phyloP scores from a whole-genome alignment of 768 basidiomycete genomes.

The Hericium coralloides region DNA sequence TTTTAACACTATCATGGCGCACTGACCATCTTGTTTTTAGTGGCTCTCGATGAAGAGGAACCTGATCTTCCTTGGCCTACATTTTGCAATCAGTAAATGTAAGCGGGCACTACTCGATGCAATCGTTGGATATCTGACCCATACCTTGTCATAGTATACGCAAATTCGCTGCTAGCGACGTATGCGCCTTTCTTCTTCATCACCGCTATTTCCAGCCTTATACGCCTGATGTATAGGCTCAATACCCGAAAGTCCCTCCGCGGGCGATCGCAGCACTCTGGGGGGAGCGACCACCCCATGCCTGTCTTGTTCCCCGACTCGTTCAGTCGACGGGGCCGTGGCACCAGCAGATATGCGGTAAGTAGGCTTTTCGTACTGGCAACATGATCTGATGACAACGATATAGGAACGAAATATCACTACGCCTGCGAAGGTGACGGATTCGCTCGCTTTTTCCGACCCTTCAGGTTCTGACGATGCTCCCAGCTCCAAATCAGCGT shows the following conservation, averaged over 20 bases:
- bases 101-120: too few relatives aligned
- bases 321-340: not conserved
- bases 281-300: slow-evolving; percentile 1
- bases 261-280: slow-evolving; percentile 1
- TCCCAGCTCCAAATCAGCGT: slow-evolving; percentile 10
- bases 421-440: not conserved
- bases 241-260: slow-evolving; percentile 10
- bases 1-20: not conserved
- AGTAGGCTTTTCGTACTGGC: too few relatives aligned
- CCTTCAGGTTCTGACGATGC: not conserved
- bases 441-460: not conserved
- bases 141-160: slow-evolving; percentile 6
- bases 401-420: too few relatives aligned
- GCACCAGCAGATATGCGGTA: too few relatives aligned
- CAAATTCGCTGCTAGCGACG: slow-evolving; percentile 14
- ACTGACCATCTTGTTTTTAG: slow-evolving; percentile 1
- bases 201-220: not conserved
- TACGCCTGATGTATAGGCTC: slow-evolving; percentile 1
- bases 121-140: not conserved
- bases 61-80: slow-evolving; percentile 14
- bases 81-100: slow-evolving; percentile 15
- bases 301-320: slow-evolving; percentile 9
- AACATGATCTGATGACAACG: too few relatives aligned
- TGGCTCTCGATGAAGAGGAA: slow-evolving; percentile 9
- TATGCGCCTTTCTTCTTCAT: not conserved